Conservation (phyloP, 805 yeast genomes). For the Starmerella stigmatis region DNA sequence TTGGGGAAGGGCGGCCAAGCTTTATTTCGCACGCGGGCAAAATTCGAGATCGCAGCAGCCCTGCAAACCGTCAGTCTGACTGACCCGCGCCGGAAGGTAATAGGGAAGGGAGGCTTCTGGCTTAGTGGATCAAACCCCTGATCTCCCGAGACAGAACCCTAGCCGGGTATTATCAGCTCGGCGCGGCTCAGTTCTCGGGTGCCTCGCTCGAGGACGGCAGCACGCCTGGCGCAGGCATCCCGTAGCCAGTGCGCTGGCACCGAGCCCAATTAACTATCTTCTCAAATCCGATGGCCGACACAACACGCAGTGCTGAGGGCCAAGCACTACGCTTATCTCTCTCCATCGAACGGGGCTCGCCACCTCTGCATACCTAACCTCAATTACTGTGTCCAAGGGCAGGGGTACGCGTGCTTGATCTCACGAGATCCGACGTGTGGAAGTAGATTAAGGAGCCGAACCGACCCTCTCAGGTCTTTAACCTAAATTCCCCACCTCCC, state of each 20-base stretch:
- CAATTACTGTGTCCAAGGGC: background rate
- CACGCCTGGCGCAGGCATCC: too few relatives aligned
- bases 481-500: too few relatives aligned
- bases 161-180: slow-evolving; percentile 4
- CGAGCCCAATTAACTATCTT: too few relatives aligned
- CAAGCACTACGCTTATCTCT: background rate
- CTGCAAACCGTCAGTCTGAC: too few relatives aligned
- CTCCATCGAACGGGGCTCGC: slow-evolving; percentile 4
- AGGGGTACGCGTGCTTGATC: background rate
- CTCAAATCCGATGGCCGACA: too few relatives aligned
- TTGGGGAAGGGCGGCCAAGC: too few relatives aligned
- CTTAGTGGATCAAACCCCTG: slow-evolving; percentile 3
- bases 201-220: too few relatives aligned
- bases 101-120: too few relatives aligned
- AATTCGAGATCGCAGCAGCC: too few relatives aligned
- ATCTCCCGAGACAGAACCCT: slow-evolving; percentile 3
- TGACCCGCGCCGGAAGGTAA: too few relatives aligned
- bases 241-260: too few relatives aligned
- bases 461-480: background rate
- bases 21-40: too few relatives aligned
- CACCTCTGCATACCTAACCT: slow-evolving; percentile 1
- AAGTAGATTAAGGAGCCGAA: background rate
- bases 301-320: background rate
- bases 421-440: slow-evolving; percentile 5
- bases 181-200: background rate